These are phyloP conservation scores for Monosporascus sp. DNA, from an alignment of 2,329 filamentous ascomycete genomes.

Conservation along the genomic window DNA sequence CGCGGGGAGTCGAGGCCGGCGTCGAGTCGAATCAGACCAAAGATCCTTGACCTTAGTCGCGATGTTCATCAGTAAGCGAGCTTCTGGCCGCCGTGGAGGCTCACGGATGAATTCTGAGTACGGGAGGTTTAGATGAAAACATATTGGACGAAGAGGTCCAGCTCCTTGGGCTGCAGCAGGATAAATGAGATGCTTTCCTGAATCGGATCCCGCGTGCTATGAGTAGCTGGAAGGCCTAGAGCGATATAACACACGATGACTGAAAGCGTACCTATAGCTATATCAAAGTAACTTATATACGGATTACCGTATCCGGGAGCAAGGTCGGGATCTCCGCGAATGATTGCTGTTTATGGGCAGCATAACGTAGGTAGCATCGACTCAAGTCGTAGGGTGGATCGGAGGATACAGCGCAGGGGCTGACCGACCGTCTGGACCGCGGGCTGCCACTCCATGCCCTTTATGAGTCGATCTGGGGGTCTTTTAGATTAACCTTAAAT, in stretches of 20 bases:
- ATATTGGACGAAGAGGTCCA: conserved; percentile 33
- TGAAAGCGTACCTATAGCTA: neutral
- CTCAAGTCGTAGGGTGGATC: conserved; percentile 18
- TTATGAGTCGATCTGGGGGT: conserved; percentile 24
- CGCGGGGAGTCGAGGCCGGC: conserved; percentile 4
- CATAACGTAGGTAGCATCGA: conserved; percentile 7
- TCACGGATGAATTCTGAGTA: conserved; percentile 34
- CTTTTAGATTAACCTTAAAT: conserved; percentile 34
- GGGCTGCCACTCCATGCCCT: conserved; percentile 23
- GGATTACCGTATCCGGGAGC: neutral
- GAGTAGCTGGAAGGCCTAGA: neutral
- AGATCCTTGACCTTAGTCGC: conserved; percentile 15
- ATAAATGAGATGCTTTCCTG: neutral
- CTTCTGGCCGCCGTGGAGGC: conserved; percentile 29
- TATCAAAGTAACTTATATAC: neutral
- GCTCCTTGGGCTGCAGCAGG: conserved; percentile 14
- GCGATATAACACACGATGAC: no score
- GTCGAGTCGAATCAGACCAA: conserved; percentile 14
- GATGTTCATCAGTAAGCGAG: conserved; percentile 13
- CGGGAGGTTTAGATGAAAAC: conserved; percentile 36
- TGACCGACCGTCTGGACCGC: conserved; percentile 5
- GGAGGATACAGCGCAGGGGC: conserved; percentile 7
- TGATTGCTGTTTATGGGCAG: neutral
- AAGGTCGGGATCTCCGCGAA: neutral
- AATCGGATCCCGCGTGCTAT: neutral